These are phyloP conservation scores for Primulina huaijiensis DNA, from an alignment of 257 asterid species.

Conservation along the genomic window DNA sequence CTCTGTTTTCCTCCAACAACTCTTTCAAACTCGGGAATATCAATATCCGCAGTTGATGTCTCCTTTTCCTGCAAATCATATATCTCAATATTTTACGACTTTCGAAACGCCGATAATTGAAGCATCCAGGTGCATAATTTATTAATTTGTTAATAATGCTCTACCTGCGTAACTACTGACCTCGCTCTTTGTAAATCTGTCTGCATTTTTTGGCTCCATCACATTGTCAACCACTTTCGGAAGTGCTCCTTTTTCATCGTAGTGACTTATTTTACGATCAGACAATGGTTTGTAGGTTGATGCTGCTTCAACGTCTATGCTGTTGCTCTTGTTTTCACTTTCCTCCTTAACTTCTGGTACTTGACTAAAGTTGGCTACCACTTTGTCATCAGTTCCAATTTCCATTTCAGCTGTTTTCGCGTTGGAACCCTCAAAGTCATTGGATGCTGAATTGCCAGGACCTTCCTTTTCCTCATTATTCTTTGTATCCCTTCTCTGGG, in stretches of 20 bases:
- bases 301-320: conserved; percentile 28
- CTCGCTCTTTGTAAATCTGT: conserved; percentile 33
- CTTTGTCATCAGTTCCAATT: conserved; percentile 33
- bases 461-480: conserved; percentile 47
- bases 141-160: conserved; percentile 9
- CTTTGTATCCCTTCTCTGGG: conserved; percentile 56
- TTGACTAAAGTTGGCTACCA: conserved; percentile 25
- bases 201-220: conserved; percentile 30
- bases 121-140: conserved; percentile 21
- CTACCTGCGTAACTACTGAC: conserved; percentile 43
- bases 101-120: conserved; percentile 6
- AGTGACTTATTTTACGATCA: conserved; percentile 30
- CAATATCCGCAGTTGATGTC: conserved; percentile 23
- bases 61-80: conserved; percentile 37
- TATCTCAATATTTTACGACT: conserved; percentile 14
- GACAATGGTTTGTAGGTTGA: conserved; percentile 26
- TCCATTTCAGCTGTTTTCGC: conserved; percentile 36
- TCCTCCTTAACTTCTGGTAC: conserved; percentile 36
- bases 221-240: conserved; percentile 28
- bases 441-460: conserved; percentile 34
- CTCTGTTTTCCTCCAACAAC: conserved; percentile 21
- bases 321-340: conserved; percentile 34
- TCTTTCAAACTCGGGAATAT: conserved; percentile 20
- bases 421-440: conserved; percentile 36
- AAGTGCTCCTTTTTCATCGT: conserved; percentile 44